These are phyloP conservation scores for Pseudocercospora musae DNA, from an alignment of 2,329 filamentous ascomycete species.

Conservation along the genomic window DNA sequence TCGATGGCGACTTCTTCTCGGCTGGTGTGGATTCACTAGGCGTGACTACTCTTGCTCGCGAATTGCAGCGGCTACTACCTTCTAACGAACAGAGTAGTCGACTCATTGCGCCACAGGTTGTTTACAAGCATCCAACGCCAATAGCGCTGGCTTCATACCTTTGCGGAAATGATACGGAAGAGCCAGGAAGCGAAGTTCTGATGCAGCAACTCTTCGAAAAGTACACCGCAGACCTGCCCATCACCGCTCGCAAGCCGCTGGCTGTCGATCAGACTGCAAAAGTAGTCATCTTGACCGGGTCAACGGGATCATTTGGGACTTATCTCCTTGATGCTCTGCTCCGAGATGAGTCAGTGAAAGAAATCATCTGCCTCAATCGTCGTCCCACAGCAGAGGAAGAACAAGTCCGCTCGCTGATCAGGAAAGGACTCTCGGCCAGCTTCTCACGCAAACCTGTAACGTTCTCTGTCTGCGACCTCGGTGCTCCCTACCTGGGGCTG, in stretches of 20 bases:
- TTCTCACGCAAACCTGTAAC: constrained; percentile 23
- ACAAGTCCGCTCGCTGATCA: constrained; percentile 22
- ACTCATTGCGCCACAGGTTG: constrained; percentile 38
- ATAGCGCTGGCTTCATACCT: constrained; percentile 40
- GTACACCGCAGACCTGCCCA: constrained; percentile 26
- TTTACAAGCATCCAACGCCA: constrained; percentile 43
- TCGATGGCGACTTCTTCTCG: constrained; percentile 14
- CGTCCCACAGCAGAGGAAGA: constrained; percentile 17
- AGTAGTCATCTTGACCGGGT: constrained; percentile 35
- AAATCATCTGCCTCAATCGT: constrained; percentile 35
- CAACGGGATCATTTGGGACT: constrained; percentile 37
- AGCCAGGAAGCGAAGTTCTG: background rate
- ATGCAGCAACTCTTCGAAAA: constrained; percentile 29
- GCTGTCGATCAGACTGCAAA: constrained; percentile 3
- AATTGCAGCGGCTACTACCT: constrained; percentile 9
- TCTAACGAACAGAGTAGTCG: constrained; percentile 33
- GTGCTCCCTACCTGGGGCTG: constrained; percentile 28
- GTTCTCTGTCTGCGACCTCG: constrained; percentile 27
- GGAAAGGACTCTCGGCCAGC: constrained; percentile 25
- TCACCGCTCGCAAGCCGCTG: constrained; percentile 13
- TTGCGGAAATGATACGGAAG: constrained; percentile 5
- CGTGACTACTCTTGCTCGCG: constrained; percentile 37
- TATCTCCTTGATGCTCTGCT: constrained; percentile 36
- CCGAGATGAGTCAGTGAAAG: constrained; percentile 23
- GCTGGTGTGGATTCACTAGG: constrained; percentile 28